A percentile compares a stretch with the other conserved stretches of the same genome.
phyloP scores from a whole-genome alignment of 2,329 filamentous ascomycete genomes.

The Aspergillus proliferans region DNA sequence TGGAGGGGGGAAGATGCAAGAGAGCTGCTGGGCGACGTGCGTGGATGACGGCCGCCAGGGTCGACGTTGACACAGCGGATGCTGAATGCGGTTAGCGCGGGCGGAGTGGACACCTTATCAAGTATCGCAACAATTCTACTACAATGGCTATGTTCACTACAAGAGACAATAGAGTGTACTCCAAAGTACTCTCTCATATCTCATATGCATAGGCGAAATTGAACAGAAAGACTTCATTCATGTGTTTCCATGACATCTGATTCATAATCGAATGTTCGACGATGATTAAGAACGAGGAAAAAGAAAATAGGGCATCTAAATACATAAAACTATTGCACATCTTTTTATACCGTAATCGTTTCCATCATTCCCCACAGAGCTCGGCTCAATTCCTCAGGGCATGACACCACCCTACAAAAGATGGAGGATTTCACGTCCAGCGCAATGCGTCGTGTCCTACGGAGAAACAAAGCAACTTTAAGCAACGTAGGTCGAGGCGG shows the following conservation, averaged over 20 bases:
- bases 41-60: not conserved
- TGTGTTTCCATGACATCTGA: not conserved
- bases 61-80: constrained; percentile 1
- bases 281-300: not conserved
- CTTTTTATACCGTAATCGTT: constrained; percentile 15
- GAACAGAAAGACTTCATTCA: not conserved
- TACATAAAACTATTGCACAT: constrained; percentile 14
- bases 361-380: constrained; percentile 15
- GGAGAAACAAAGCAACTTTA: constrained; percentile 44
- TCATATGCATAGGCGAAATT: not conserved
- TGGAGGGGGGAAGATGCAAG: constrained; percentile 3
- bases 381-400: not conserved
- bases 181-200: not conserved
- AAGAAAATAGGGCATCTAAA: constrained; percentile 14
- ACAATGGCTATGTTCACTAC: too few species aligned
- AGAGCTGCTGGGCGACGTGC: constrained; percentile 5
- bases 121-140: too few species aligned
- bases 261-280: not conserved
- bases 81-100: constrained; percentile 12
- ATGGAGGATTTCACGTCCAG: constrained; percentile 19
- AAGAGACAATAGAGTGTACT: not conserved
- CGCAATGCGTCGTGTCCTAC: constrained; percentile 16
- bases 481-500: constrained; percentile 94
- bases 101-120: constrained; percentile 1
- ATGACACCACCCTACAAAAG: not conserved